Evolutionary conservation across 139 green algal species (phyloP), one percentile per base, ranked within the genome.

Genomic region (Micractinium conductrix): DNA sequence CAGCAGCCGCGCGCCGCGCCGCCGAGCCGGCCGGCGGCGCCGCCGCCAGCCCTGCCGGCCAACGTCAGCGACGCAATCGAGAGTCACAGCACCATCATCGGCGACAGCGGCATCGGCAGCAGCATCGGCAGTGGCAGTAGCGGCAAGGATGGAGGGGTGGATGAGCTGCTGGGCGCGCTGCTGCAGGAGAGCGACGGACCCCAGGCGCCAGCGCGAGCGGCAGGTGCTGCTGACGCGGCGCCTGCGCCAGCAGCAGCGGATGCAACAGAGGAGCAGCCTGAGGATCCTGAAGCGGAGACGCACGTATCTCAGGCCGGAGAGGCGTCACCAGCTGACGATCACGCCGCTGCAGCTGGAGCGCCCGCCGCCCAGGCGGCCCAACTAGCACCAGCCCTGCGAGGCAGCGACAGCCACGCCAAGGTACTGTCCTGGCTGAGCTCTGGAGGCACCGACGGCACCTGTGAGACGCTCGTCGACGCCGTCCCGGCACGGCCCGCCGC

Each of bases 401-500:
- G 70, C 70, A 58, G 70, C 42, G 43, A 30, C 45, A 67, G 73
- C 45, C 33, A 40, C n/a, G 37, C 48, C 75, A 81, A 81, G 37
- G 75, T 81, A 8, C 37, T 69, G 19, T 48, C 44, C 2, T 81
- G 75, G 75, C 75, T 80, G 8, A 33, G 2, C 48, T 12, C 2
- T 60, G 43, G 24, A 1, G 43, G 1, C n/a, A n/a, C n/a, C 2
- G 43, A 6, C 26, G 22, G 43, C 68, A 17, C 37, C 24, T 76
- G 38, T 40, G 42, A 78, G 70, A n/a, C 42, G 12, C 22, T 28
- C 16, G 30, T 35, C 10, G 70, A 78, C 30, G 44, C 70, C 70
- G 58, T 78, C 28, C 70, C 73, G 44, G 73, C 73, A 0, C 45
- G 43, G 73, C 73, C 16, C 33, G 17, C 73, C 35, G 17, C 28